Evolutionary conservation across 2,329 filamentous ascomycete species (phyloP), one percentile per base, ranked within the genome.

Genomic region (Curvularia hawaiiensis): DNA sequence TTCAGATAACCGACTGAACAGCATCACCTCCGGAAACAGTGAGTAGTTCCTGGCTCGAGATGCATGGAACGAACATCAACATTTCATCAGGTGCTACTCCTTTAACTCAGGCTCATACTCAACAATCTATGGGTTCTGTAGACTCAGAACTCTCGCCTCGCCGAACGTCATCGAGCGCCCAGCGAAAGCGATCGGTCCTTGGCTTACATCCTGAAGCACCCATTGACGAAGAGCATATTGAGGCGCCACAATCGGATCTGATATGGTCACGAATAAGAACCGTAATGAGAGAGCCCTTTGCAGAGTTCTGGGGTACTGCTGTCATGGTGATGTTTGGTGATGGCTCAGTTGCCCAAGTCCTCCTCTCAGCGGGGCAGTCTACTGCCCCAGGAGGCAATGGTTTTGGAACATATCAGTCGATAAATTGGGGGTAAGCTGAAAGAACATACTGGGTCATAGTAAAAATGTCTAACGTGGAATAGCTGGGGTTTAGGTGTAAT

Each of bases 321-420:
- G 73, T 79, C 30, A 73, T 80, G 68, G 72, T 79, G 3, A 68
- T 78, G 53, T 81, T 80, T 58, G 78, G 78, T n/a, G 67, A 80
- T 59, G 79, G 78, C 6, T 70, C 73, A 28, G 77, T 80, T 14
- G 79, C 79, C 2, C 79, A 80, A 54, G 78, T 79, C 0, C 50
- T 80, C 16, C 65, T 80, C 24, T 76, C 72, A 30, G 68, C 70
- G 0, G 73, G 73, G 0, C 68, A 77, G 51, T 67, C 63, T 8
- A 70, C 69, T 12, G 79, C 78, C 6, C 79, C 78, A 0, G 78
- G 79, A 2, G 77, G 74, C 0, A 72, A 76, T 31, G 78, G 78
- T 0, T 80, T 75, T 53, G 79, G 79, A 1, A 49, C 66, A 8
- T 80, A 80, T 53, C 76, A 79, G 49, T 73, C 65, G 6, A 78